Percentiles rank a stretch among this genome's conserved stretches.
phyloP scores from a whole-genome alignment of 2,329 filamentous ascomycete species.

The Lasiodiplodia theobromae region DNA sequence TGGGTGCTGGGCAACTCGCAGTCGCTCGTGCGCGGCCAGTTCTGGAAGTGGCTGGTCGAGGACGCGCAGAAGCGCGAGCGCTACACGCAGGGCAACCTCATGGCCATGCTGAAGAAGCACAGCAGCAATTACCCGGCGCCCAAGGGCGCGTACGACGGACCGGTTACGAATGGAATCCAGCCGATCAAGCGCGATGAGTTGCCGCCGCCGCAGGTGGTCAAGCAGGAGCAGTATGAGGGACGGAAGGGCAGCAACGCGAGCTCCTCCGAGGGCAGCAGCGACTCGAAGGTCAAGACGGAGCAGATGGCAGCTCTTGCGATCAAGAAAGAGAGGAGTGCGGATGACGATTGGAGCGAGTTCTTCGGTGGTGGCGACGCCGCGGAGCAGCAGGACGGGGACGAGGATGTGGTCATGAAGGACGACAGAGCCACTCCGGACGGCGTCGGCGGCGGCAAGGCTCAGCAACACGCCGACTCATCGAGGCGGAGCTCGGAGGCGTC shows the following conservation, averaged over 20 bases:
- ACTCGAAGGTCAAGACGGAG: background rate
- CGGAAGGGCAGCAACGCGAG: conserved; percentile 11
- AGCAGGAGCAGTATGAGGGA: background rate
- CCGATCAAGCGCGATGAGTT: conserved; percentile 12
- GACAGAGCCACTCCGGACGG: conserved; percentile 9
- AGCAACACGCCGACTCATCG: background rate
- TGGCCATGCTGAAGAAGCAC: conserved; percentile 61
- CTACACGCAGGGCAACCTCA: conserved; percentile 75
- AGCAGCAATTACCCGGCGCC: conserved; percentile 52
- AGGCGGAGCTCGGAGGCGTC: background rate
- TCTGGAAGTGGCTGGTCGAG: conserved; percentile 85
- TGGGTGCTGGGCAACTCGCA: conserved; percentile 96
- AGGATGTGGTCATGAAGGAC: conserved; percentile 34
- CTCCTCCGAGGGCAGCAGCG: background rate
- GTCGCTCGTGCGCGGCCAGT: conserved; percentile 84
- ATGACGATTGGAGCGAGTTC: conserved; percentile 25
- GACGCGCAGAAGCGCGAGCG: conserved; percentile 77
- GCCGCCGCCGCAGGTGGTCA: background rate
- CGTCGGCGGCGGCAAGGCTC: background rate
- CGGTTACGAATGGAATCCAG: conserved; percentile 7
- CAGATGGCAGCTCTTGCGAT: background rate
- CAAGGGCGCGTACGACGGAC: conserved; percentile 13
- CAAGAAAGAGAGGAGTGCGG: conserved; percentile 8
- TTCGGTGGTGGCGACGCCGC: background rate
- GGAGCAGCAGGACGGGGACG: background rate